Base-by-base conservation (phyloP, 169 alveolate species). In the Blepharisma undulans region DNA sequence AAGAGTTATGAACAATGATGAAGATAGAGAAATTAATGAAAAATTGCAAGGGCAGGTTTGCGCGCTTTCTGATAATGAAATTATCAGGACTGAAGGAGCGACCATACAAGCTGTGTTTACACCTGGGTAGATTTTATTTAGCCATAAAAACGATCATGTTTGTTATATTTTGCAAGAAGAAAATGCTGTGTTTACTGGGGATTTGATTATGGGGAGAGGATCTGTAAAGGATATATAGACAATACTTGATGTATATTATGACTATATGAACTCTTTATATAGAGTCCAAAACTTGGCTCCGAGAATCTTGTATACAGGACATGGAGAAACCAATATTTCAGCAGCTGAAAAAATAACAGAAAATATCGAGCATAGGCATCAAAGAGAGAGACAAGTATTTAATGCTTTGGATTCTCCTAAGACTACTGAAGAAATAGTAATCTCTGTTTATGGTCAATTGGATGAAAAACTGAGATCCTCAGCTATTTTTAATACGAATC, bases 151-250 rank as follows among this genome's bases (percentile, higher is more conserved):
- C 36, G 89, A 84, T 84, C 72, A 48, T 36, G 60, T 84, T 30
- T 36, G 78, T n/a, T 48, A 25, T 22, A 34, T 21, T 32, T 18
- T 84, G 29, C 78, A n/a, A 84, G 78, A 84, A 25, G 77, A 34
- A 48, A 84, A 84, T n/a, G 72, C 74, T 72, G 29, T 84, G 7
- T 84, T 84, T 59, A 84, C 89, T 12, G 89, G 89, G 21, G 89
- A 84, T 84, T 4, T 84, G 8, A 30, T 84, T 2, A 21, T 84
- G 30, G 89, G 89, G 10, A 48, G 33, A 22, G 89, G 77, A 48
- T 84, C 89, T 84, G 66, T 48, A 48, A 48, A 1, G 7, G 66
- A 48, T 48, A 48, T 48, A 48, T 48, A 48, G 66, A 60, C 77
- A 25, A 21, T 60, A 19, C 30, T 84, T 0, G 29, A 33, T 48